Evolutionary conservation across 2,329 filamentous ascomycete species (phyloP), one percentile per base, ranked within the genome.

Genomic region (Talaromyces sp.): DNA sequence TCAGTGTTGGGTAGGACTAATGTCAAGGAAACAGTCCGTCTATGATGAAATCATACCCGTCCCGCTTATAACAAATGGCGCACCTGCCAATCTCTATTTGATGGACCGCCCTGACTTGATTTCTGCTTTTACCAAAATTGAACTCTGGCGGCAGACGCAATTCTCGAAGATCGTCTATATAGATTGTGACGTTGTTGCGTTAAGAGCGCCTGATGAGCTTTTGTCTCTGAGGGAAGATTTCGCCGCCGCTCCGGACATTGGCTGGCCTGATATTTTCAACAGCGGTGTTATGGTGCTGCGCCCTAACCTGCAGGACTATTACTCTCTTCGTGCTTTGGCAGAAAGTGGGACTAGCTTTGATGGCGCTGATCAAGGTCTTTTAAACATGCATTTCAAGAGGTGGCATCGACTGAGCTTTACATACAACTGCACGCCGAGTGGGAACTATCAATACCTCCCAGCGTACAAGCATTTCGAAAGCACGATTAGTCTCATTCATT

Each of bases 251-350:
- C 93, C 95, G 33, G 95, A 99, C 75, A 92, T 98, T 69, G 95
- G 95, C 68, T 99, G 95, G 95, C 95, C 95, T 36, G 95, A 99
- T 78, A 85, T 93, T 64, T 98, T 98, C 86, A 99, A 99, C 78
- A 92, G 90, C n/a, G 95, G 95, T 70, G 87, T 99, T 68, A 96
- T 99, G 92, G 92, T 92, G 39, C 77, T 99, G 63, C 88, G 84
- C 17, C 95, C 95, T 36, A 89, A 93, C 76, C 81, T 93, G 84
- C 89, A 88, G 61, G 93, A 96, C 67, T 98, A 93, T 77, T 88
- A 92, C 77, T 90, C 91, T 49, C 82, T 99, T 72, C 82, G 87
- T 65, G 91, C 90, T 65, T 87, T 97, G 82, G 92, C 95, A 28
- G 85, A 92, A 68, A 83, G 88, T 60, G 93, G 93, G 28, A 90